Conservation (phyloP, 495 filamentous ascomycete species). For the Podospora sp. region DNA sequence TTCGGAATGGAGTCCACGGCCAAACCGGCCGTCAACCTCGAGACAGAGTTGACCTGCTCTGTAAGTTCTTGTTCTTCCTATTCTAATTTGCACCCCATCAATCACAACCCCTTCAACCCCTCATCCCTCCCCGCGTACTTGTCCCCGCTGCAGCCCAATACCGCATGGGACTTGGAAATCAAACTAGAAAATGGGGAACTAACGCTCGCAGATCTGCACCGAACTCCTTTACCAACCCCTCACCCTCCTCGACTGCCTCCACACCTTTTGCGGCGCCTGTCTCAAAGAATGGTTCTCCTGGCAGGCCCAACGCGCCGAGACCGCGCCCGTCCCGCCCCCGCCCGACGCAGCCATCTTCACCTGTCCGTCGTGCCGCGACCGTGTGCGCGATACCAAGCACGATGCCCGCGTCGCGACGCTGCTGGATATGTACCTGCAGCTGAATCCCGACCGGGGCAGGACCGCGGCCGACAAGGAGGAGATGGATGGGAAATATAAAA, state of each 20-base stretch:
- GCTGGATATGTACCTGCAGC: constrained; percentile 74
- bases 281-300: constrained; percentile 91
- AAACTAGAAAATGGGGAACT: neutral
- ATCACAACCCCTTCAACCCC: too few relatives aligned
- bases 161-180: neutral
- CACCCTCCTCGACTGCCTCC: constrained; percentile 94
- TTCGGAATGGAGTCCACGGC: constrained; percentile 23
- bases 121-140: neutral
- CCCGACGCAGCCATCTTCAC: constrained; percentile 65
- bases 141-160: neutral
- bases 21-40: constrained; percentile 61
- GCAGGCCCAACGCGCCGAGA: constrained; percentile 52
- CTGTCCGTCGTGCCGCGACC: constrained; percentile 88
- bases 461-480: constrained; percentile 70
- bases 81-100: constrained; percentile 10
- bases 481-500: constrained; percentile 68
- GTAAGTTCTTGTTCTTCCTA: constrained; percentile 52
- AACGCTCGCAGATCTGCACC: constrained; percentile 76
- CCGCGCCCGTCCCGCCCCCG: constrained; percentile 43
- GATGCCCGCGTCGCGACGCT: constrained; percentile 84
- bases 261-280: constrained; percentile 95
- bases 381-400: constrained; percentile 77
- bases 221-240: constrained; percentile 94
- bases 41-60: constrained; percentile 90
- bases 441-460: constrained; percentile 72